Base-by-base conservation (phyloP, 2,329 filamentous ascomycete genomes). In the Penicillium olsonii region DNA sequence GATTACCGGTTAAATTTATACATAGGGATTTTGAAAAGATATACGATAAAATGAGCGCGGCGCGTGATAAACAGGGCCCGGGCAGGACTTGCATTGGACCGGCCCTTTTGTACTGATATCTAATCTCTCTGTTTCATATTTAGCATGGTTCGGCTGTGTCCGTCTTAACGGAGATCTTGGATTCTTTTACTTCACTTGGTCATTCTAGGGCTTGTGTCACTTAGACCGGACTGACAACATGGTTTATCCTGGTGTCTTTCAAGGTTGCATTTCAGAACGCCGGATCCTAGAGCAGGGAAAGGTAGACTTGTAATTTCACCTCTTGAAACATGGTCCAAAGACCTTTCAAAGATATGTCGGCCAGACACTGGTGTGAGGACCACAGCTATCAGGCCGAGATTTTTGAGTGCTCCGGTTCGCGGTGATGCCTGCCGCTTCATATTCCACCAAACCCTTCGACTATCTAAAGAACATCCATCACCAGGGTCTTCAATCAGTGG, bases 1-100 rank as follows among this genome's bases (percentile, higher is more conserved):
- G 66, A 70, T 78, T 42, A 77, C 75, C 33, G 73, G 74, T 58
- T 78, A 75, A 65, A 64, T 31, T 12, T 17, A 40, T 45, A 14
- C 18, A 35, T 38, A 38, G 15, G 12, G 14, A 22, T 24, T 33
- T 26, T 42, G 35, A 40, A 42, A 34, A 15, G 37, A 38, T 46
- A 45, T 39, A 54, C 31, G 50, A 46, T 42, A 47, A 45, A 42
- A 47, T 19, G 42, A 54, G 27, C 35, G 34, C 12, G 27, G 34
- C 24, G 48, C 27, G 40, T 45, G 37, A 42, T 40, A 52, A 50
- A 45, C 20, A 14, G 44, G 42, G 39, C 31, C 40, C 37, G 29
- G 27, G 17, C 20, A 34, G 8, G 22, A 37, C 39, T 27, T 37
- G 39, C 34, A 34, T 43, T 44, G 24, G 15, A 20, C 43, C 39